These are phyloP conservation scores for Coemansia sp. DNA, from an alignment of 192 early-diverging fungal species.

Conservation along the genomic window DNA sequence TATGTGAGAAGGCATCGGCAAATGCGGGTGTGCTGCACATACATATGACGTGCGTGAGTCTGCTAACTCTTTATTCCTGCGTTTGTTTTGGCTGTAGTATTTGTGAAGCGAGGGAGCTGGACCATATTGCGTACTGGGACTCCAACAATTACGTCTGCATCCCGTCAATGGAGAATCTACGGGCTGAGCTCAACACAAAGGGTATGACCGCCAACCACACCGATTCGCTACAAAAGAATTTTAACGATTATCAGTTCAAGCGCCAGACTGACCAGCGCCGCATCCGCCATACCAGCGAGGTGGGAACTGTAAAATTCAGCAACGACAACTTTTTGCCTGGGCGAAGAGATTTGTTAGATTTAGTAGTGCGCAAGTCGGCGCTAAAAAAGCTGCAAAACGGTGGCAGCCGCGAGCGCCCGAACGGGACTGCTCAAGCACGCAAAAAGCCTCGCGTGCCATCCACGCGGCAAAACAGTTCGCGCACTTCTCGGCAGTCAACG, in stretches of 20 bases:
- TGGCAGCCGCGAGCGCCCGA: slow-evolving; percentile 18
- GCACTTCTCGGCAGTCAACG: slow-evolving; percentile 26
- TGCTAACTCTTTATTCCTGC: not conserved
- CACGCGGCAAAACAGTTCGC: slow-evolving; percentile 23
- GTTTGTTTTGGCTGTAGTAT: slow-evolving; percentile 20
- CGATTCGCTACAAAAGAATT: slow-evolving; percentile 54
- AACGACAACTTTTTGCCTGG: slow-evolving; percentile 46
- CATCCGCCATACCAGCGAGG: slow-evolving; percentile 48
- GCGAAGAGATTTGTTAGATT: slow-evolving; percentile 29
- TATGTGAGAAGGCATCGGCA: not conserved
- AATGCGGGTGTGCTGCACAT: not conserved
- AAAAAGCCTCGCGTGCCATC: slow-evolving; percentile 33
- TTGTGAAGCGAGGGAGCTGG: slow-evolving; percentile 12
- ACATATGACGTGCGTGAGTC: not conserved
- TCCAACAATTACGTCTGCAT: slow-evolving; percentile 42
- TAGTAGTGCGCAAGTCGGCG: slow-evolving; percentile 50
- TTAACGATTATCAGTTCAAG: slow-evolving; percentile 54
- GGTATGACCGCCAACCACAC: slow-evolving; percentile 54
- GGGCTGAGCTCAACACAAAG: slow-evolving; percentile 36
- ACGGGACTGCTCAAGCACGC: slow-evolving; percentile 10
- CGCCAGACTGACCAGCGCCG: slow-evolving; percentile 52
- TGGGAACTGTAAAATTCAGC: slow-evolving; percentile 43
- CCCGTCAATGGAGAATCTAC: slow-evolving; percentile 43
- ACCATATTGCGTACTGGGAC: slow-evolving; percentile 43
- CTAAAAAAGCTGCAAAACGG: slow-evolving; percentile 36